Evolutionary conservation across 208 protist genomes (phyloP).

Genomic region (Crithidia thermophila): DNA sequence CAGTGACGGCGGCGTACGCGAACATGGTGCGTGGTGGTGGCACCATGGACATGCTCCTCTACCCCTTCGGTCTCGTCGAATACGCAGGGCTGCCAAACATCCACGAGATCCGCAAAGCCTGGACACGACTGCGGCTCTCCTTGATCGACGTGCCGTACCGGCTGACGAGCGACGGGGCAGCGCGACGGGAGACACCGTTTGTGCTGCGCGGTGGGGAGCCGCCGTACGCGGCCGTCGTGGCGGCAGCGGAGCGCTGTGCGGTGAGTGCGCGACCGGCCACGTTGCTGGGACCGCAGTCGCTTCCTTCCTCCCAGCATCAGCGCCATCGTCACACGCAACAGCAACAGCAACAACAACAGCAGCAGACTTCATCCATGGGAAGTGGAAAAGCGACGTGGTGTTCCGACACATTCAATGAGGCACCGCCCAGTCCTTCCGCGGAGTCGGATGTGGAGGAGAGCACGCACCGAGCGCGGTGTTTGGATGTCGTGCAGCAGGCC

Average conservation of each 20-base stretch:
- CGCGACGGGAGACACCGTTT: constrained; percentile 10
- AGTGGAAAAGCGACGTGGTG: no score
- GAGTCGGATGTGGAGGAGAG: neutral
- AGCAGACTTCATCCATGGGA: neutral
- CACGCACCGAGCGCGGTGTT: neutral
- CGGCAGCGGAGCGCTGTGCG: constrained; percentile 12
- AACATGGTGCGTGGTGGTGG: constrained; percentile 49
- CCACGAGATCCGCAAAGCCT: constrained; percentile 39
- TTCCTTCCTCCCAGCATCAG: neutral
- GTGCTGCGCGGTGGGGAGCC: constrained; percentile 21
- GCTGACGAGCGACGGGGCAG: constrained; percentile 3
- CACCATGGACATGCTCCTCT: constrained; percentile 31
- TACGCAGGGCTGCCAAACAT: constrained; percentile 54
- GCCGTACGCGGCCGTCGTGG: constrained; percentile 34
- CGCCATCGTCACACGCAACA: no score
- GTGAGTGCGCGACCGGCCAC: neutral
- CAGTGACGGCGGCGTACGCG: constrained; percentile 25
- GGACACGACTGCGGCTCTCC: constrained; percentile 28
- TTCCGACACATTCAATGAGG: no score
- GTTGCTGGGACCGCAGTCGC: neutral
- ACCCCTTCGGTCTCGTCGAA: constrained; percentile 35
- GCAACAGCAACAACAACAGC: neutral
- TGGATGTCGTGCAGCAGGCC: constrained; percentile 17
- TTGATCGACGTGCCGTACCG: constrained; percentile 31
- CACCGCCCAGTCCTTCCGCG: no score